Evolutionary conservation across 148 eudicot species (phyloP).

Genomic region (Rhododendron ovatum): DNA sequence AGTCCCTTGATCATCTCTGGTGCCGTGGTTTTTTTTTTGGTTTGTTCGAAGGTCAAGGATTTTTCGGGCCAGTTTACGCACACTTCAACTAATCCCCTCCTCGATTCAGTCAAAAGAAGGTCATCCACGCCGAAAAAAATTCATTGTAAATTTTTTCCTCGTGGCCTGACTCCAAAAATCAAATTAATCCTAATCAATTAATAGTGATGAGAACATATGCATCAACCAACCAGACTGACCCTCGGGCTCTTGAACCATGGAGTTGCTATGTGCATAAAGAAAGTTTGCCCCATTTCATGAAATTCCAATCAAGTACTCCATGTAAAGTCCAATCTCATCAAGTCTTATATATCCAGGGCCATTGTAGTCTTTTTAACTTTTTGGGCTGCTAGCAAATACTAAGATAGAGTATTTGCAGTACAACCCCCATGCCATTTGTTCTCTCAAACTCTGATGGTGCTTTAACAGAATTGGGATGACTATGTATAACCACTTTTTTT

Average conservation of each 20-base stretch:
- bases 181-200: background rate
- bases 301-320: background rate
- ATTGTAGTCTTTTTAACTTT: constrained; percentile 1
- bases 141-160: background rate
- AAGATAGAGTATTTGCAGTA: background rate
- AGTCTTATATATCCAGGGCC: background rate
- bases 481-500: background rate
- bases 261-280: background rate
- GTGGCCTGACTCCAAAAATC: background rate
- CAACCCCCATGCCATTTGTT: background rate
- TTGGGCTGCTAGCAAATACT: background rate
- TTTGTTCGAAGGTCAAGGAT: background rate
- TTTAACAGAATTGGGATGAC: constrained; percentile 12
- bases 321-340: background rate
- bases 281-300: background rate
- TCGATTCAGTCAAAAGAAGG: too few relatives aligned
- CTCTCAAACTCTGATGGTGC: background rate
- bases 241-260: background rate
- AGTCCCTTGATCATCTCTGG: background rate
- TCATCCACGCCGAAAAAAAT: background rate
- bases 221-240: background rate
- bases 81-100: background rate
- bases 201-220: rapidly evolving
- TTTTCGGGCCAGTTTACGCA: background rate
- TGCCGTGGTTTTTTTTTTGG: background rate